phyloP scores from a whole-genome alignment of 805 yeast species.

The Saccharomycopsis synnaedendra region DNA sequence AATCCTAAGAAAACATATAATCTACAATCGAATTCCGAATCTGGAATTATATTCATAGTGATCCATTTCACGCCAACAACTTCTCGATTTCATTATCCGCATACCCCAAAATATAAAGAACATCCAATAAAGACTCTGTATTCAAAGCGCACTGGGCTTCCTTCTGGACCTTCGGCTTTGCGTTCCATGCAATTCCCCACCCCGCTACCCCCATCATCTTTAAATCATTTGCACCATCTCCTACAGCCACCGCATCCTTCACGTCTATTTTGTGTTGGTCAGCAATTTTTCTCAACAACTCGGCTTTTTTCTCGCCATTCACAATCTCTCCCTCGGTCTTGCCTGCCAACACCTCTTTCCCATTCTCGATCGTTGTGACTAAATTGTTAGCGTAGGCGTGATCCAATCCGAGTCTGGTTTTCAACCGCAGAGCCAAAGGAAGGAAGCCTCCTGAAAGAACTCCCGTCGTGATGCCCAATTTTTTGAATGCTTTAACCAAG shows the following conservation, averaged over 20 bases:
- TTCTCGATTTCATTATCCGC: constrained; percentile 39
- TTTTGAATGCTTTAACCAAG: constrained; percentile 50
- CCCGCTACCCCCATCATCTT: constrained; percentile 90
- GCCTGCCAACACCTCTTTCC: constrained; percentile 52
- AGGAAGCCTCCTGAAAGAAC: constrained; percentile 93
- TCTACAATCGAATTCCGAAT: too few species aligned
- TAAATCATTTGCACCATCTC: constrained; percentile 96
- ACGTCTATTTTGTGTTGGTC: constrained; percentile 39
- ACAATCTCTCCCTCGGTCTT: constrained; percentile 70
- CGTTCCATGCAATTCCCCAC: constrained; percentile 94
- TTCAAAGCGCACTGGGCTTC: constrained; percentile 78
- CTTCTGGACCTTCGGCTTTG: constrained; percentile 83
- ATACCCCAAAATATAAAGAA: constrained; percentile 73
- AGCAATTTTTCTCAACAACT: constrained; percentile 53
- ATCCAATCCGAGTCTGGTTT: constrained; percentile 57
- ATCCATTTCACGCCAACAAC: constrained; percentile 16
- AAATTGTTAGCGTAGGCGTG: constrained; percentile 81
- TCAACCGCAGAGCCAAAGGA: constrained; percentile 73
- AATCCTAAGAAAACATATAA: too few species aligned
- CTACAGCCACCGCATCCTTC: constrained; percentile 63
- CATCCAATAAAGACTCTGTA: constrained; percentile 58
- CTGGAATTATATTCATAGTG: too few species aligned
- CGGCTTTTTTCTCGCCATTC: constrained; percentile 77
- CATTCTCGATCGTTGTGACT: constrained; percentile 33
- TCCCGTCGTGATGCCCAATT: constrained; percentile 57